Base-by-base conservation (phyloP, 1,139 yeast species). In the Sugiyamaella neomexicana region DNA sequence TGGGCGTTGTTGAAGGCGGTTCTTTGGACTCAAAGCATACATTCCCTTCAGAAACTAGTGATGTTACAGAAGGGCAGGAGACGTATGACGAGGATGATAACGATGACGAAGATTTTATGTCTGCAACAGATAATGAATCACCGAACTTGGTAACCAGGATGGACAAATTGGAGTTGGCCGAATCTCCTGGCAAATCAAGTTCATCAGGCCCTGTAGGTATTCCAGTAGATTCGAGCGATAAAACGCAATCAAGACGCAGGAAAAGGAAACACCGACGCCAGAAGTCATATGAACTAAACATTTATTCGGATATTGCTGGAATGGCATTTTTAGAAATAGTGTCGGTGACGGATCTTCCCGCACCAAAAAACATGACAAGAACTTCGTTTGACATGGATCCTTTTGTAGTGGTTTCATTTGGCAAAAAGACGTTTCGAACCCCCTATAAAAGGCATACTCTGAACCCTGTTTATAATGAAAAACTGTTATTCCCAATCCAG, bases 351-450 rank as follows among this genome's bases (percentile, higher is more conserved):
- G 90, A 69, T 54, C 60, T 72, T 34, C 75, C 75, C 1, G 80
- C 58, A 5, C 56, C 65, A 48, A 60, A 68, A 13, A 69, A 72
- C 46, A 62, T 72, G 57, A 72, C 85, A 1, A 76, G 91, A 17
- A 81, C 90, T 17, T 85, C 93, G 0, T 93, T 86, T 65, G 97
- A 90, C 68, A 89, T 93, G 95, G 99, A 93, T 66, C 98, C 99
- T 0, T 93, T 91, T 72, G 95, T 91, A 5, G 93, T 91, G 15
- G 85, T 89, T 0, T 85, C 97, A 0, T 89, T 91, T 69, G 97
- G 97, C 10, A 86, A 88, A 65, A 86, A 86, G 60, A 89, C 95
- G 0, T 91, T 83, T 68, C 80, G 96, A 61, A 90, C 97, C 0
- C 85, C 93, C 23, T 86, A 90, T 83, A 81, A 85, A 62, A 80